phyloP scores from a whole-genome alignment of 2,329 filamentous ascomycete genomes.

The Penicillium sp. region DNA sequence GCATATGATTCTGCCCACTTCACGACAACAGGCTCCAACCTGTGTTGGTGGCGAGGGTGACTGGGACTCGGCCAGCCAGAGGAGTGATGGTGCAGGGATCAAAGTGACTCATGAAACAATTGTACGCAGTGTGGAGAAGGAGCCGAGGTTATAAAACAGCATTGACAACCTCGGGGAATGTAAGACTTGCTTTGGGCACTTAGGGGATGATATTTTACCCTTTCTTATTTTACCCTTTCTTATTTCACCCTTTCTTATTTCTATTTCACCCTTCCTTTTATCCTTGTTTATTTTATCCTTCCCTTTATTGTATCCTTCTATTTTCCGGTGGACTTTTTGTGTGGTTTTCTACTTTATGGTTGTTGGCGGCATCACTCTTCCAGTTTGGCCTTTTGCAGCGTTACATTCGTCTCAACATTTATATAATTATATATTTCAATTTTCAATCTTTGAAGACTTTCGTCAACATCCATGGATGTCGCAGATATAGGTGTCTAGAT shows the following conservation, averaged over 20 bases:
- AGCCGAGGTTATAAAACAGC: constrained; percentile 5
- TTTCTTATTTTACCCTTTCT: too few relatives aligned
- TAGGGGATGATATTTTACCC: not conserved
- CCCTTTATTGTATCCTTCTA: too few relatives aligned
- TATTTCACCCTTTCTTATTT: too few relatives aligned
- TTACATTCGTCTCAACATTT: not conserved
- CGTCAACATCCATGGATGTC: not conserved
- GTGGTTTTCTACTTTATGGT: not conserved
- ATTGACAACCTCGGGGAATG: not conserved
- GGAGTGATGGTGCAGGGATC: constrained; percentile 23
- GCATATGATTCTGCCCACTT: constrained; percentile 24
- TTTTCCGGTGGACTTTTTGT: too few relatives aligned
- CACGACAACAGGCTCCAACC: constrained; percentile 23
- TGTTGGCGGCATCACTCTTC: not conserved
- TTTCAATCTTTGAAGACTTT: not conserved
- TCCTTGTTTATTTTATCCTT: too few relatives aligned
- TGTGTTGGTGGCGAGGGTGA: constrained; percentile 21
- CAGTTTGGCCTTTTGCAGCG: not conserved
- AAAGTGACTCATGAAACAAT: constrained; percentile 33
- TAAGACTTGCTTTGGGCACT: not conserved
- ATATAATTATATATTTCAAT: not conserved
- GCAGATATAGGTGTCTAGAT: too few relatives aligned
- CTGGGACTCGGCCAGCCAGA: constrained; percentile 20
- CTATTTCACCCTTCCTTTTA: too few relatives aligned
- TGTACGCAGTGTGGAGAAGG: constrained; percentile 23